Evolutionary conservation across 345 rosid species (phyloP).

Genomic region (Rhodamnia rubescens): DNA sequence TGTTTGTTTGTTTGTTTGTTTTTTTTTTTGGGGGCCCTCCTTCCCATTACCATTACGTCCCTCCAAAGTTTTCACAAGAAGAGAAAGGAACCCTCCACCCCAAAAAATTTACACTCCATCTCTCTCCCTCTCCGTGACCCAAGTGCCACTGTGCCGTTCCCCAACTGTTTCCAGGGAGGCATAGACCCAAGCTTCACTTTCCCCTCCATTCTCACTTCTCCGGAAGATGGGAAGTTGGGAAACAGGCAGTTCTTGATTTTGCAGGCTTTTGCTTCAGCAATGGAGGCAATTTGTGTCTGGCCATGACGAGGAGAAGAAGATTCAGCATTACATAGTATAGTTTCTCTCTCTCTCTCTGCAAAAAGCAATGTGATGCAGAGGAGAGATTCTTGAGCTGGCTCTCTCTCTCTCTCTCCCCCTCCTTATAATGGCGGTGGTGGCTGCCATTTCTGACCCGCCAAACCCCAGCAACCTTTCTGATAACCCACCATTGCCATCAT

Average conservation of each 20-base stretch:
- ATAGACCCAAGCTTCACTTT: not conserved
- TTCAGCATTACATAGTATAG: not conserved
- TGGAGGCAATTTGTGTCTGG: not conserved
- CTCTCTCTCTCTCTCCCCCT: not conserved
- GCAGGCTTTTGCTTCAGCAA: not conserved
- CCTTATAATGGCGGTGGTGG: not conserved
- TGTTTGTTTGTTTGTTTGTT: no score
- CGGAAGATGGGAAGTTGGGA: not conserved
- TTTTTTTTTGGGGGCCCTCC: not conserved
- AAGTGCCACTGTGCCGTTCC: not conserved
- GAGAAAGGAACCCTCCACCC: not conserved
- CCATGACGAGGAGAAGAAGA: not conserved
- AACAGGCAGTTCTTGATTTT: not conserved
- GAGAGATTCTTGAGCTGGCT: not conserved
- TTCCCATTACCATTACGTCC: not conserved
- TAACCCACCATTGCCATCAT: not conserved
- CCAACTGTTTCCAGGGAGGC: not conserved
- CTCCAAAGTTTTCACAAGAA: not conserved
- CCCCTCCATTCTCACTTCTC: not conserved
- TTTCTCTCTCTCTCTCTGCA: not conserved
- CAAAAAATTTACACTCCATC: not conserved
- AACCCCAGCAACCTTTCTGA: not conserved
- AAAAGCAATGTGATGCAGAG: not conserved
- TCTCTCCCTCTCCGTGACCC: not conserved
- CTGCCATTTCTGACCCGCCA: constrained; percentile 1